Evolutionary conservation across 179 eudicot genomes (phyloP).

Genomic region (Camellia oleifera): DNA sequence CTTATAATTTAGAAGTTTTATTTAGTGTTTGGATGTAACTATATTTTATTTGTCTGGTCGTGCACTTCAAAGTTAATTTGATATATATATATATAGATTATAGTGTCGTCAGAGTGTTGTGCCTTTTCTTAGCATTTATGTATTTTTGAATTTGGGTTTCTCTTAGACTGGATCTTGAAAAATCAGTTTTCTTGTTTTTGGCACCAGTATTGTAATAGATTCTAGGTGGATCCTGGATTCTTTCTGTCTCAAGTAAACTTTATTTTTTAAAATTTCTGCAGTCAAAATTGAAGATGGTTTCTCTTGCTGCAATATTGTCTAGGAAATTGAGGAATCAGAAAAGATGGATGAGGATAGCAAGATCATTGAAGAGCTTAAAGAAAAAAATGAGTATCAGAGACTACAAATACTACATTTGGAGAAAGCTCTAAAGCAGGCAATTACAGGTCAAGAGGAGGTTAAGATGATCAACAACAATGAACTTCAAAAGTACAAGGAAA

Average conservation of each 20-base stretch:
- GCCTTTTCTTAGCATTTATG: neutral
- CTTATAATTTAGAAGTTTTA: too few species aligned
- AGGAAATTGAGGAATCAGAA: constrained; percentile 97
- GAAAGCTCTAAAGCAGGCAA: constrained; percentile 78
- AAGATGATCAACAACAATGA: constrained; percentile 58
- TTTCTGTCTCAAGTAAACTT: constrained; percentile 16
- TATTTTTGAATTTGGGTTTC: neutral
- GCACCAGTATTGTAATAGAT: neutral
- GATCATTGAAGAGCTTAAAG: constrained; percentile 73
- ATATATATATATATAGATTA: too few species aligned
- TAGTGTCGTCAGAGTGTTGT: too few species aligned
- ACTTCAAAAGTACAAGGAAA: constrained; percentile 70
- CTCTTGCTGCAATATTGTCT: constrained; percentile 24
- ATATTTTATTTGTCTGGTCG: too few species aligned
- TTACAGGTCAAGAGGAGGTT: constrained; percentile 73
- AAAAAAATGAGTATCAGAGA: constrained; percentile 62
- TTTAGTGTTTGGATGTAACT: too few species aligned
- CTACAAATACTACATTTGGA: constrained; percentile 71
- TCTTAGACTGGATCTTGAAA: neutral
- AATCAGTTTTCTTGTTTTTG: neutral
- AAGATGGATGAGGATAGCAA: constrained; percentile 98
- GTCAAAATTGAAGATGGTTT: constrained; percentile 28
- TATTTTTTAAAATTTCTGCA: constrained; percentile 16
- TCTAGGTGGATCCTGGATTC: constrained; percentile 17
- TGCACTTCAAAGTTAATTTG: too few species aligned